phyloP scores from a whole-genome alignment of 1,284 basidiomycete genomes.

The Trametes hirsuta region DNA sequence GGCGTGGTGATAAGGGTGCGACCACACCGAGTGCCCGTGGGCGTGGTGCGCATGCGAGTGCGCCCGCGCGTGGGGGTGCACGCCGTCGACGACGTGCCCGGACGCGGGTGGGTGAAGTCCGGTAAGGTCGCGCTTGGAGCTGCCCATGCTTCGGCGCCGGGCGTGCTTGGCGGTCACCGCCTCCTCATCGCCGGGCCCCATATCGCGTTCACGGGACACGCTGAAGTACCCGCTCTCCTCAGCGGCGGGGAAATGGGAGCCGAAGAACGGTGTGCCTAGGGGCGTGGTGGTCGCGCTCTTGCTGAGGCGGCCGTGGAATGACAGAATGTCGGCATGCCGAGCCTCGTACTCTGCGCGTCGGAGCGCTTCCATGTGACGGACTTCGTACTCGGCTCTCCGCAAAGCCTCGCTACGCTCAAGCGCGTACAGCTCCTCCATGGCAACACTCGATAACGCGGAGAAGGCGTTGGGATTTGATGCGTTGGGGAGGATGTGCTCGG shows the following conservation, averaged over 20 bases:
- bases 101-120: conserved; percentile 45
- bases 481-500: conserved; percentile 31
- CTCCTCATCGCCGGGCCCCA: conserved; percentile 32
- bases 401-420: conserved; percentile 86
- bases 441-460: conserved; percentile 75
- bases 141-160: conserved; percentile 47
- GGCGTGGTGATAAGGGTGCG: conserved; percentile 46
- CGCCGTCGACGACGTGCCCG: conserved; percentile 44
- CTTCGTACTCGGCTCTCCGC: conserved; percentile 84
- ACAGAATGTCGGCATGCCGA: conserved; percentile 60
- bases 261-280: conserved; percentile 52
- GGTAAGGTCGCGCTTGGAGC: conserved; percentile 30
- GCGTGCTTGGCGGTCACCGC: conserved; percentile 34
- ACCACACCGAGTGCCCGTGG: conserved; percentile 36
- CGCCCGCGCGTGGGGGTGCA: conserved; percentile 23
- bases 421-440: conserved; percentile 84
- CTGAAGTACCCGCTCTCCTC: conserved; percentile 48
- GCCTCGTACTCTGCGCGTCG: conserved; percentile 79
- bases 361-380: conserved; percentile 77
- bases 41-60: conserved; percentile 25
- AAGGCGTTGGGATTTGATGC: conserved; percentile 57
- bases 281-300: conserved; percentile 78
- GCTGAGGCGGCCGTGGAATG: conserved; percentile 42
- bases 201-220: conserved; percentile 43
- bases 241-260: conserved; percentile 27